Evolutionary conservation across 2,329 filamentous ascomycete genomes (phyloP).

Genomic region (Ceratocystis cacaofunesta): DNA sequence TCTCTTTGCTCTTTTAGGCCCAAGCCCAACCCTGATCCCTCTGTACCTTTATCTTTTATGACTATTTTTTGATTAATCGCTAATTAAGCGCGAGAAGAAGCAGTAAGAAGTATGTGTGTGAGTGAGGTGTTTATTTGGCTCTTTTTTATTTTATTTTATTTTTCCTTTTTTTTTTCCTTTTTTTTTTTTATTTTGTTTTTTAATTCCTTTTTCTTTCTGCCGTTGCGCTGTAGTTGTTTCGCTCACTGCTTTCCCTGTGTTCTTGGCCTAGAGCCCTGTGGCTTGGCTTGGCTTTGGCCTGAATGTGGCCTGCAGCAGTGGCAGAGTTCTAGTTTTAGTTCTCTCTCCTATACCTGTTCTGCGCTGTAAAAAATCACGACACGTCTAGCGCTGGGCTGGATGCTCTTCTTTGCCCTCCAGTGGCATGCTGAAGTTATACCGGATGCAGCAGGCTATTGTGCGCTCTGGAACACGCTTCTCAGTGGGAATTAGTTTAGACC

Average conservation of each 20-base stretch:
- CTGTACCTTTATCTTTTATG: not conserved
- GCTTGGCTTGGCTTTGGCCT: not conserved
- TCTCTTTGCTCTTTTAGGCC: not conserved
- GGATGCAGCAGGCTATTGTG: not conserved
- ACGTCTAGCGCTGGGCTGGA: too few species aligned
- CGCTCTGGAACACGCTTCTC: not conserved
- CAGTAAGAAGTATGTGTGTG: not conserved
- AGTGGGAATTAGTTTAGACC: not conserved
- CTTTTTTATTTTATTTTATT: not conserved
- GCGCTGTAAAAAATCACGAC: not conserved
- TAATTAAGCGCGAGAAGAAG: not conserved
- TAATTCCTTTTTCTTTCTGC: not conserved
- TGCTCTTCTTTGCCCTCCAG: not conserved
- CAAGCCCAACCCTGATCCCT: not conserved
- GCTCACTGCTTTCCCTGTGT: not conserved
- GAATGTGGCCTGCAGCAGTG: not conserved
- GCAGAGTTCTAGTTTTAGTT: not conserved
- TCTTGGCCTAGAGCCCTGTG: not conserved
- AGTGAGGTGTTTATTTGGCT: not conserved
- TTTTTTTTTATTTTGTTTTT: not conserved
- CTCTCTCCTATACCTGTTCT: not conserved
- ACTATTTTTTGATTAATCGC: not conserved
- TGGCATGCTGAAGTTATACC: not conserved
- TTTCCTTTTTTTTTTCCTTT: not conserved
- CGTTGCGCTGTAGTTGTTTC: not conserved